Evolutionary conservation across 2,329 filamentous ascomycete genomes (phyloP).

Genomic region (Tolypocladium ovalisporum): DNA sequence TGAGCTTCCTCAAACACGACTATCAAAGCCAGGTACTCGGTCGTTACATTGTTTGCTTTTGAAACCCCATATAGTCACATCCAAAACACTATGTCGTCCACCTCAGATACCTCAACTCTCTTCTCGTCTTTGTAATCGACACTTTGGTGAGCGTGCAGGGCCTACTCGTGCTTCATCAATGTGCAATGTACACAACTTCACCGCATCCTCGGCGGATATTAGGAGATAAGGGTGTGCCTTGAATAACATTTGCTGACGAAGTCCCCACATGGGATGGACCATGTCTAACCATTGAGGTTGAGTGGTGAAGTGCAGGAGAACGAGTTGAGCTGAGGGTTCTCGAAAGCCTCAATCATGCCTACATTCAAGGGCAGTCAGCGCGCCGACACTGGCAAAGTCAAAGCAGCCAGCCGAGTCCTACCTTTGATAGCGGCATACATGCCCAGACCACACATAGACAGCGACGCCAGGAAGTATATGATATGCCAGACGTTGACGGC

Average conservation of each 20-base stretch:
- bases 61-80: too few relatives aligned
- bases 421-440: conserved; percentile 6
- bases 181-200: neutral
- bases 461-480: conserved; percentile 5
- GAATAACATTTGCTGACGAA: neutral
- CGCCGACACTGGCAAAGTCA: too few relatives aligned
- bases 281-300: conserved; percentile 2
- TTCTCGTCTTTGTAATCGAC: neutral
- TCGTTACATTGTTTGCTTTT: too few relatives aligned
- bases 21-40: neutral
- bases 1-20: neutral
- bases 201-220: neutral
- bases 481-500: conserved; percentile 4
- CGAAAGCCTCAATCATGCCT: conserved; percentile 7
- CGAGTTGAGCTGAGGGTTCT: conserved; percentile 8
- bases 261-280: neutral
- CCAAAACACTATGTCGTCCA: neutral
- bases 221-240: too few relatives aligned
- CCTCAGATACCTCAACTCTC: neutral
- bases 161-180: neutral
- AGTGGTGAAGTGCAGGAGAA: conserved; percentile 9
- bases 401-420: neutral
- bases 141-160: neutral
- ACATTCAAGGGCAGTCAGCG: neutral
- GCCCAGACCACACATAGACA: conserved; percentile 6